phyloP scores from a whole-genome alignment of 208 protist genomes.

The Acanthamoeba quina region DNA sequence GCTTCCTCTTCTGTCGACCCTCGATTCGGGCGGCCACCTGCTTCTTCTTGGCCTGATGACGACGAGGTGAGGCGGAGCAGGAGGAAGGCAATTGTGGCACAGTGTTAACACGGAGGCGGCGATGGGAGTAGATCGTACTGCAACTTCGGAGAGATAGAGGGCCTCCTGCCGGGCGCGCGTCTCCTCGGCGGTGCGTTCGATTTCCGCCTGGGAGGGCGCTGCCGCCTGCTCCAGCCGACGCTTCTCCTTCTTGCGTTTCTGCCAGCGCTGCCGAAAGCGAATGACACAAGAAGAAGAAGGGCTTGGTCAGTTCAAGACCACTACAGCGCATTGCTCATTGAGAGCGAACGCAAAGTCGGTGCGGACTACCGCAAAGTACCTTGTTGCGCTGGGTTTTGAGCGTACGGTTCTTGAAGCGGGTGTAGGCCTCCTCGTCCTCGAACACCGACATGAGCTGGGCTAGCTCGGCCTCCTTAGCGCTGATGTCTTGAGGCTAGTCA shows the following conservation, averaged over 20 bases:
- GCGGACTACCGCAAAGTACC: neutral
- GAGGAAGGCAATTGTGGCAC: neutral
- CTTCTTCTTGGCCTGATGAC: conserved; percentile 14
- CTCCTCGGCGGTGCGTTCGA: conserved; percentile 8
- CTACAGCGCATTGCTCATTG: neutral
- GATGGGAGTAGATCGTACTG: neutral
- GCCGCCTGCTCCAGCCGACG: neutral
- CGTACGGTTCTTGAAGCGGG: conserved; percentile 27
- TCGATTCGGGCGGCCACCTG: neutral
- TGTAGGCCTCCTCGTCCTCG: conserved; percentile 42
- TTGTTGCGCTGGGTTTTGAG: conserved; percentile 25
- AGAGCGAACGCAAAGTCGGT: neutral
- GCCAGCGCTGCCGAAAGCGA: neutral
- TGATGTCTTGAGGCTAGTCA: conserved; percentile 46
- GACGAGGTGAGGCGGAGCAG: neutral
- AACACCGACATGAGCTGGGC: conserved; percentile 39
- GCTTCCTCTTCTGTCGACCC: neutral
- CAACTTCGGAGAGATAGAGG: neutral
- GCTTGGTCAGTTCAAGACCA: neutral
- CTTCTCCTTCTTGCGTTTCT: neutral
- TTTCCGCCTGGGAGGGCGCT: neutral
- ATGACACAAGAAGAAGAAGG: neutral
- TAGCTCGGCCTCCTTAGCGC: neutral
- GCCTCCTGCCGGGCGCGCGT: neutral
- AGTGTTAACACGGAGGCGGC: neutral